A percentile compares a stretch with the other conserved stretches of the same genome.
phyloP scores from a whole-genome alignment of 2,329 filamentous ascomycete genomes.

The Colletotrichum lini region DNA sequence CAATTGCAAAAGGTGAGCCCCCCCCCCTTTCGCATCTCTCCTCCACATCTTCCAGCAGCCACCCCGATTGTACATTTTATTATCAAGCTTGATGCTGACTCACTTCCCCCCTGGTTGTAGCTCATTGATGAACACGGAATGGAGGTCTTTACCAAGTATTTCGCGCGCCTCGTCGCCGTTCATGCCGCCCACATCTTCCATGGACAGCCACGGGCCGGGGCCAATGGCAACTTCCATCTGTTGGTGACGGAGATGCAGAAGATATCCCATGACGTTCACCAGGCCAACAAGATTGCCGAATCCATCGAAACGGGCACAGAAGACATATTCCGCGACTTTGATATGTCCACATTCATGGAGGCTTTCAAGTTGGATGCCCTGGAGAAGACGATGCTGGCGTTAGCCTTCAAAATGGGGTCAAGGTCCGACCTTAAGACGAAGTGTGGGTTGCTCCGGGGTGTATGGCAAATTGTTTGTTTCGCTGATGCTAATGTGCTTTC shows the following conservation, averaged over 20 bases:
- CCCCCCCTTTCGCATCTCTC: conserved; percentile 18
- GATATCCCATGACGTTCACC: conserved; percentile 82
- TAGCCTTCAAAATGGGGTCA: conserved; percentile 88
- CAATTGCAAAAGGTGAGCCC: conserved; percentile 88
- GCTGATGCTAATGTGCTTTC: conserved; percentile 60
- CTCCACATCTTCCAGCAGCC: conserved; percentile 20
- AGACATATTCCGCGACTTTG: conserved; percentile 95
- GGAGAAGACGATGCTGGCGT: conserved; percentile 87
- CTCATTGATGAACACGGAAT: conserved; percentile 98
- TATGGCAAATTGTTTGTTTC: conserved; percentile 38
- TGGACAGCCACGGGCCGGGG: conserved; percentile 78
- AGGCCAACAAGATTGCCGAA: conserved; percentile 92
- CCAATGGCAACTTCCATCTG: conserved; percentile 88
- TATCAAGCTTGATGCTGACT: conserved; percentile 37
- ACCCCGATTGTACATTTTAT: background rate
- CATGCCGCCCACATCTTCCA: conserved; percentile 95
- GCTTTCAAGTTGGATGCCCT: conserved; percentile 95
- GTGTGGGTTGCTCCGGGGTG: conserved; percentile 69
- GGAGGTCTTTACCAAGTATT: conserved; percentile 98
- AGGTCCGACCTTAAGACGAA: conserved; percentile 89
- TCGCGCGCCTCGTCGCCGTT: conserved; percentile 90
- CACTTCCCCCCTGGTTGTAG: conserved; percentile 59
- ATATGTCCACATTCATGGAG: conserved; percentile 94
- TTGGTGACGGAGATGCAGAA: conserved; percentile 89
- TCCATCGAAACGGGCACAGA: conserved; percentile 92